phyloP scores from a whole-genome alignment of 352 stramenopile species.

The Globisporangium nodosum region DNA sequence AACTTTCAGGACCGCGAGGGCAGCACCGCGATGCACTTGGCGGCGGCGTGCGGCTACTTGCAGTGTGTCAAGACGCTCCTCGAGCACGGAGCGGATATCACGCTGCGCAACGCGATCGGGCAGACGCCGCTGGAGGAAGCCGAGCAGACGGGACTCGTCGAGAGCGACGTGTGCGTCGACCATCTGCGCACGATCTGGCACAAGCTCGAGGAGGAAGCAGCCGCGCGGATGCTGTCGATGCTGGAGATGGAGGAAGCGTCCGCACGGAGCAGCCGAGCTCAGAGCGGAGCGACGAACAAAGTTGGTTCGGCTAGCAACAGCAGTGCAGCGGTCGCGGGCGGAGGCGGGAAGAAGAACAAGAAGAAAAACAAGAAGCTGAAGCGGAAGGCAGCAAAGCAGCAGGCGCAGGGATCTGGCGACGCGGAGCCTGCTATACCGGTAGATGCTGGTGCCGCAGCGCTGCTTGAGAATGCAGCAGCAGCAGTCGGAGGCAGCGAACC shows the following conservation, averaged over 20 bases:
- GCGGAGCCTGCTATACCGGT: neutral
- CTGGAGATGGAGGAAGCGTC: constrained; percentile 68
- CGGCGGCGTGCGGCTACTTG: constrained; percentile 66
- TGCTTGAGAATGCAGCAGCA: neutral
- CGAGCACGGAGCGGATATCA: constrained; percentile 61
- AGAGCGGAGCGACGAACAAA: neutral
- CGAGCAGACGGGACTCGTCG: constrained; percentile 48
- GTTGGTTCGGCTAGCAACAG: too few species aligned
- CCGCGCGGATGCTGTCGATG: constrained; percentile 77
- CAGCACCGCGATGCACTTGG: constrained; percentile 81
- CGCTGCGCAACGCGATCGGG: constrained; percentile 67
- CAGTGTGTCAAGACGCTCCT: constrained; percentile 67
- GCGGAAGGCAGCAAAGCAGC: constrained; percentile 33
- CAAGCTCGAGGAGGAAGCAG: constrained; percentile 69
- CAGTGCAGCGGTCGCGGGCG: neutral
- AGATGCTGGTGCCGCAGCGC: neutral
- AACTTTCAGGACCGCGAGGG: constrained; percentile 82
- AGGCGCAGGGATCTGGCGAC: constrained; percentile 11
- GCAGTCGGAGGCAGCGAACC: neutral
- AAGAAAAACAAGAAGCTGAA: constrained; percentile 78
- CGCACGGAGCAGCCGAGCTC: constrained; percentile 8
- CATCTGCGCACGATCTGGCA: constrained; percentile 62
- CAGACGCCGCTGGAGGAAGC: constrained; percentile 80
- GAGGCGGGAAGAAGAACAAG: constrained; percentile 41
- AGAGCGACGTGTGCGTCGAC: constrained; percentile 53